phyloP scores from a whole-genome alignment of 2,329 filamentous ascomycete species.

The Monosporascus sp. region DNA sequence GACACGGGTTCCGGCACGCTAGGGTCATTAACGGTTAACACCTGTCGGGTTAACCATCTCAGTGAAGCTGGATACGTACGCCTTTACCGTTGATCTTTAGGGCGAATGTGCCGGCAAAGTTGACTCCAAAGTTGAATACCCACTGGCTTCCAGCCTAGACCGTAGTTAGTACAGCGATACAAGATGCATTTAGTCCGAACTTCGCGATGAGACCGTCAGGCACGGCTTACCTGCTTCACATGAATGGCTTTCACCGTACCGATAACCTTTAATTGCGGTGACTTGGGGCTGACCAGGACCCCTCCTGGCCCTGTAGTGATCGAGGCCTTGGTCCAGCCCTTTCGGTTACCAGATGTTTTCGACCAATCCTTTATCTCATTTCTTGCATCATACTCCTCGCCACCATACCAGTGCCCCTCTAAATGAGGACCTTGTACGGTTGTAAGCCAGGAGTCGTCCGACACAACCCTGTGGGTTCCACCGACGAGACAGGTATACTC shows the following conservation, averaged over 20 bases:
- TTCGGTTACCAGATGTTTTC: background rate
- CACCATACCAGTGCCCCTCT: slow-evolving; percentile 9
- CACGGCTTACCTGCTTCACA: background rate
- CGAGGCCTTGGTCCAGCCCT: slow-evolving; percentile 3
- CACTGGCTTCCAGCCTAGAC: slow-evolving; percentile 1
- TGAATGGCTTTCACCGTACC: slow-evolving; percentile 1
- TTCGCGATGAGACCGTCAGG: too few species aligned
- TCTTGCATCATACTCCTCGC: slow-evolving; percentile 8
- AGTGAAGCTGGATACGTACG: background rate
- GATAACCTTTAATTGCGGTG: slow-evolving; percentile 5
- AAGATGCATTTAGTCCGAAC: too few species aligned
- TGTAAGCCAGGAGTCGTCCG: slow-evolving; percentile 5
- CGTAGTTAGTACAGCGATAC: too few species aligned
- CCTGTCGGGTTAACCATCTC: background rate
- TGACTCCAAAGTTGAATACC: slow-evolving; percentile 9
- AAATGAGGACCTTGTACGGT: slow-evolving; percentile 5
- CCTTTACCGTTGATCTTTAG: slow-evolving; percentile 4
- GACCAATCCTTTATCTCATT: slow-evolving; percentile 5
- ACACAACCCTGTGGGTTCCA: background rate
- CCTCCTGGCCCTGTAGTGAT: slow-evolving; percentile 1
- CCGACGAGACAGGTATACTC: slow-evolving; percentile 6
- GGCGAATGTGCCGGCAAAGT: slow-evolving; percentile 5
- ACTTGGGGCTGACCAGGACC: slow-evolving; percentile 2
- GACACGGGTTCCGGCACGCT: slow-evolving; percentile 4
- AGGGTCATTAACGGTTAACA: background rate